Base-by-base conservation (phyloP, 2,329 filamentous ascomycete species). In the Arthrobotrys sinensis region DNA sequence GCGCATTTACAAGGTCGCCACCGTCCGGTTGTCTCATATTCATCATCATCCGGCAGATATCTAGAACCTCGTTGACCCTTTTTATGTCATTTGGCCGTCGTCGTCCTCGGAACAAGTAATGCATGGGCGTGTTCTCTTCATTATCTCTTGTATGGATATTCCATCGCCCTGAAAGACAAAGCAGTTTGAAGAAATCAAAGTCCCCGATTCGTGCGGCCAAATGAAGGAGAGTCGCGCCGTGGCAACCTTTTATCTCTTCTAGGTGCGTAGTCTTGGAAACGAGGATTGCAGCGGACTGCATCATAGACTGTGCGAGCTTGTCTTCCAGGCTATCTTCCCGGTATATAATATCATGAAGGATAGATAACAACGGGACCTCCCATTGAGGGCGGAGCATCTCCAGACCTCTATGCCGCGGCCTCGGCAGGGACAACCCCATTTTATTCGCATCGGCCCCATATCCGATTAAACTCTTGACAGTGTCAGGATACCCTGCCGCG, bases 101-200 rank as follows among this genome's bases (percentile, higher is more conserved):
- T 2, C 16, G 4, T 5, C 21, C 32, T 14, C 4, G 6, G 34
- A 71, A 71, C 7, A 73, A 36, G 12, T 34, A 73, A 10, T 73
- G 69, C 38, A 73, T 46, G 14, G 36, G 24, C 4, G 57, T 73
- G 48, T 10, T 28, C 3, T 10, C n/a, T 1, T 28, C 6, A 3
- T 57, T 32, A 16, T 76, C 71, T 4, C 11, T 36, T 1, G 55
- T 21, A 19, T 67, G 21, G 14, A 68, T 32, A 11, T 66, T 24
- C 69, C 69, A 73, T 38, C 43, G 21, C 1, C 69, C 48, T 8
- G 48, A 65, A 24, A 57, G 57, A 32, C 60, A 66, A 10, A 73
- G 46, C 5, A 57, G 38, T 32, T 73, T 66, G 38, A 73, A 73
- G n/a, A 73, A 52, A 6, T 57, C 40, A 40, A 60, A 60, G 32